phyloP scores from a whole-genome alignment of 2,329 filamentous ascomycete genomes.

The Diplocarpon rosae region DNA sequence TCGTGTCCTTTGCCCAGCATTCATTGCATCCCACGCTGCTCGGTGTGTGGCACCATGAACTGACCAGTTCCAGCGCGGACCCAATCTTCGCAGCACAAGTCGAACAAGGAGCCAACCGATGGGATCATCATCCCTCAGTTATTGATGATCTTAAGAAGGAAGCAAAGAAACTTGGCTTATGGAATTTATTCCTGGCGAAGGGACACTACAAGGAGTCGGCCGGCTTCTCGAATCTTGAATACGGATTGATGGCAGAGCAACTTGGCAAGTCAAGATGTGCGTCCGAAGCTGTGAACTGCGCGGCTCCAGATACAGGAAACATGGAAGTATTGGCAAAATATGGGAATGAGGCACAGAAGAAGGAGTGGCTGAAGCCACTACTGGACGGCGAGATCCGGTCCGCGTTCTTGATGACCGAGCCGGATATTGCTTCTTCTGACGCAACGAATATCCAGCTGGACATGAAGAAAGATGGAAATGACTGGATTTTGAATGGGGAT shows the following conservation, averaged over 20 bases:
- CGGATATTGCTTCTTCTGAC: slow-evolving; percentile 77
- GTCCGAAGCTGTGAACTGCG: slow-evolving; percentile 80
- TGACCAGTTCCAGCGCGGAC: slow-evolving; percentile 49
- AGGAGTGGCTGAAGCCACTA: slow-evolving; percentile 69
- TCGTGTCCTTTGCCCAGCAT: background rate
- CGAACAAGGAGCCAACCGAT: slow-evolving; percentile 62
- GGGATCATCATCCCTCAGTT: slow-evolving; percentile 67
- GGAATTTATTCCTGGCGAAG: slow-evolving; percentile 97
- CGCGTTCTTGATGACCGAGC: slow-evolving; percentile 91
- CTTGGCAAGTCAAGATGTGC: slow-evolving; percentile 77
- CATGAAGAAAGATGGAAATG: slow-evolving; percentile 72
- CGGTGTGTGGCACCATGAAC: background rate
- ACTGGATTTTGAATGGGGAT: slow-evolving; percentile 83
- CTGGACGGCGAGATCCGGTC: slow-evolving; percentile 78
- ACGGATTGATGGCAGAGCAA: slow-evolving; percentile 94
- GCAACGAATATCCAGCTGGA: slow-evolving; percentile 84
- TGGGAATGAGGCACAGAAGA: slow-evolving; percentile 75
- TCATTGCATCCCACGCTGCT: slow-evolving; percentile 3
- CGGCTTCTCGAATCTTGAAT: slow-evolving; percentile 91
- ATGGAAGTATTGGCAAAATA: slow-evolving; percentile 95
- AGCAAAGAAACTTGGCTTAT: slow-evolving; percentile 73
- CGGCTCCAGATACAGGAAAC: slow-evolving; percentile 86
- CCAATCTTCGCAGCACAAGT: slow-evolving; percentile 70
- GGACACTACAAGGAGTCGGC: slow-evolving; percentile 93
- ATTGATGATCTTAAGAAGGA: slow-evolving; percentile 84